phyloP scores from a whole-genome alignment of 805 yeast genomes.

The Starmerella scarabaei region DNA sequence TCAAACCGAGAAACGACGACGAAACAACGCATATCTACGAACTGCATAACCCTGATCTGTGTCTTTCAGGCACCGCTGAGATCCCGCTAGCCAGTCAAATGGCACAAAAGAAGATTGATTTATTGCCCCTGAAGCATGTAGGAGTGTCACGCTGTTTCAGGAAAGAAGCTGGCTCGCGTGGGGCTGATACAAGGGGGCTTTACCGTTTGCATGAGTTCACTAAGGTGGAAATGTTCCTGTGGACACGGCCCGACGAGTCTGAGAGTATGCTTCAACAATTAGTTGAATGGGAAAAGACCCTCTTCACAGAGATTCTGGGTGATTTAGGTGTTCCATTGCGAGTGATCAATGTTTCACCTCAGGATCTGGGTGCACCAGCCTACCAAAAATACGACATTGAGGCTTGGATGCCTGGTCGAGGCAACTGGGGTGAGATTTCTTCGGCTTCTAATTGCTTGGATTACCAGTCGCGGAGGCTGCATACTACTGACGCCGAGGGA shows the following conservation, averaged over 20 bases:
- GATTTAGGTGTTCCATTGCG: slow-evolving; percentile 69
- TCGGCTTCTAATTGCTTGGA: slow-evolving; percentile 88
- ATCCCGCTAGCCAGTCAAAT: slow-evolving; percentile 79
- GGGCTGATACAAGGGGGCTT: slow-evolving; percentile 79
- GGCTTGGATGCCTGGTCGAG: slow-evolving; percentile 97
- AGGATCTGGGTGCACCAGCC: slow-evolving; percentile 91
- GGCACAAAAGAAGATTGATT: slow-evolving; percentile 37
- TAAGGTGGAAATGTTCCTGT: slow-evolving; percentile 79
- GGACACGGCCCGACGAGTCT: slow-evolving; percentile 37
- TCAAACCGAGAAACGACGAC: slow-evolving; percentile 85
- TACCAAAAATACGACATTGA: slow-evolving; percentile 84
- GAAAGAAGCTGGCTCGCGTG: slow-evolving; percentile 96
- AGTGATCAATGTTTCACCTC: slow-evolving; percentile 75
- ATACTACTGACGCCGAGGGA: slow-evolving; percentile 34
- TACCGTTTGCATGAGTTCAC: slow-evolving; percentile 95
- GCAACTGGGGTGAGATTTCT: slow-evolving; percentile 81
- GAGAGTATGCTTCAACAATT: slow-evolving; percentile 34
- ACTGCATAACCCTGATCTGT: slow-evolving; percentile 38
- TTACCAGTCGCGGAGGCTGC: slow-evolving; percentile 74
- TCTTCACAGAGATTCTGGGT: slow-evolving; percentile 31
- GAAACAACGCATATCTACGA: slow-evolving; percentile 72
- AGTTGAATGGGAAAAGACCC: slow-evolving; percentile 47
- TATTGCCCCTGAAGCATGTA: slow-evolving; percentile 15
- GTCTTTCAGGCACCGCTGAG: slow-evolving; percentile 90
- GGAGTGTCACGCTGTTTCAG: slow-evolving; percentile 81